phyloP scores from a whole-genome alignment of 2,329 filamentous ascomycete genomes.

The Aspergillus ustus region DNA sequence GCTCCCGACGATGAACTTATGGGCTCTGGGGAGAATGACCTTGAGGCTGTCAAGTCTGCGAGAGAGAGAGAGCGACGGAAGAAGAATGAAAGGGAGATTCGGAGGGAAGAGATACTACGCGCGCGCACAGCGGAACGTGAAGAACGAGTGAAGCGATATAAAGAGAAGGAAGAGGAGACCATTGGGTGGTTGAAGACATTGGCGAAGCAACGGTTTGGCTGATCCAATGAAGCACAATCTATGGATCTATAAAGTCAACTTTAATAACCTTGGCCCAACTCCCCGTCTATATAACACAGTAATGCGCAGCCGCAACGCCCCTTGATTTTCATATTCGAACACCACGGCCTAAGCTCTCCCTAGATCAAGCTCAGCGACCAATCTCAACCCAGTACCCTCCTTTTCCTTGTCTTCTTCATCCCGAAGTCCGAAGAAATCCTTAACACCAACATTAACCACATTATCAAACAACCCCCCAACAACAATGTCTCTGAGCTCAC shows the following conservation, averaged over 20 bases:
- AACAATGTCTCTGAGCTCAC: conserved; percentile 67
- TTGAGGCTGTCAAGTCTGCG: conserved; percentile 68
- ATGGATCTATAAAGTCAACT: conserved; percentile 7
- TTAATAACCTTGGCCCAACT: not conserved
- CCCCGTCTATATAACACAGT: not conserved
- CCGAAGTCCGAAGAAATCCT: conserved; percentile 65
- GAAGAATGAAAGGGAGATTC: conserved; percentile 82
- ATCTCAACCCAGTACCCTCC: conserved; percentile 34
- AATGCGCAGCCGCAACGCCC: not conserved
- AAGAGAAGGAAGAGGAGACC: conserved; percentile 79
- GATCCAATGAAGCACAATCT: not conserved
- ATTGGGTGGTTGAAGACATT: conserved; percentile 80
- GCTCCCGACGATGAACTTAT: conserved; percentile 77
- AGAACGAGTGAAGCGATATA: conserved; percentile 70
- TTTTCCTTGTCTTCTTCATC: conserved; percentile 23
- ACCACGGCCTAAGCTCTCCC: conserved; percentile 30
- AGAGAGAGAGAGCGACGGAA: conserved; percentile 69
- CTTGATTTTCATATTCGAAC: not conserved
- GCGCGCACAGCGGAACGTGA: conserved; percentile 80
- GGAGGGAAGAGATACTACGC: conserved; percentile 78
- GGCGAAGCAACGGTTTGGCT: conserved; percentile 79
- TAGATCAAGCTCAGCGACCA: conserved; percentile 48
- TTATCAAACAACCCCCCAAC: conserved; percentile 78
- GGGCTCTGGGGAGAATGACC: conserved; percentile 62
- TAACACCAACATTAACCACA: conserved; percentile 69